phyloP scores from a whole-genome alignment of 352 stramenopile genomes.

The Pythium monospermum region DNA sequence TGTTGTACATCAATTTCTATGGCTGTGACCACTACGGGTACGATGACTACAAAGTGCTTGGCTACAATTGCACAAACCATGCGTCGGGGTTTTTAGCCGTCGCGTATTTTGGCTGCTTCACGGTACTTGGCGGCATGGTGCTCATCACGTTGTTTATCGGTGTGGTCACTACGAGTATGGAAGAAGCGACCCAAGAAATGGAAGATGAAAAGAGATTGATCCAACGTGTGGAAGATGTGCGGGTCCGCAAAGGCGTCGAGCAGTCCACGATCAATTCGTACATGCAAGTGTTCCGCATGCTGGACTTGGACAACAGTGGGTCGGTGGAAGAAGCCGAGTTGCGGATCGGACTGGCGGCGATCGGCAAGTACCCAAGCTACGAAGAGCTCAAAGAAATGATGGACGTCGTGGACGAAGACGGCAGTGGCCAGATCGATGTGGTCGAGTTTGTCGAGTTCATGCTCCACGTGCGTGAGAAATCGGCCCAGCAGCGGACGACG shows the following conservation, averaged over 20 bases:
- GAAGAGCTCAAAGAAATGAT: conserved; percentile 86
- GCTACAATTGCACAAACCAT: conserved; percentile 53
- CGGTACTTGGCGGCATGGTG: conserved; percentile 81
- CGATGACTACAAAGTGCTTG: conserved; percentile 41
- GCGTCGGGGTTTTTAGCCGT: conserved; percentile 41
- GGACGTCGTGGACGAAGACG: conserved; percentile 81
- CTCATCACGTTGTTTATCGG: conserved; percentile 91
- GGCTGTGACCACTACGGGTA: conserved; percentile 84
- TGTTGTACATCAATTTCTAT: conserved; percentile 91
- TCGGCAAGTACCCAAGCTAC: conserved; percentile 75
- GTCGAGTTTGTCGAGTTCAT: conserved; percentile 87
- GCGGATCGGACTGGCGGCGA: conserved; percentile 68
- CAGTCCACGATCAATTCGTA: conserved; percentile 49
- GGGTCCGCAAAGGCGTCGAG: conserved; percentile 49
- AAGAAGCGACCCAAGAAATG: conserved; percentile 87
- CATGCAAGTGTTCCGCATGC: conserved; percentile 79
- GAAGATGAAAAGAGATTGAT: conserved; percentile 64
- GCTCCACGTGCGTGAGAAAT: conserved; percentile 74
- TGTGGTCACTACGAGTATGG: conserved; percentile 90
- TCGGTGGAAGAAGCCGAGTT: conserved; percentile 85
- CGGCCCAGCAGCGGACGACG: conserved; percentile 32
- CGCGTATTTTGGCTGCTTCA: conserved; percentile 81
- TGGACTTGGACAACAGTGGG: conserved; percentile 77
- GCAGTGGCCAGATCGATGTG: conserved; percentile 81
- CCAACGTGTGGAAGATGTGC: conserved; percentile 52